A percentile compares a stretch with the other conserved stretches of the same genome.
These are phyloP conservation scores for Colletotrichum viniferum DNA, from an alignment of 2,329 filamentous ascomycete genomes.

Conservation along the genomic window DNA sequence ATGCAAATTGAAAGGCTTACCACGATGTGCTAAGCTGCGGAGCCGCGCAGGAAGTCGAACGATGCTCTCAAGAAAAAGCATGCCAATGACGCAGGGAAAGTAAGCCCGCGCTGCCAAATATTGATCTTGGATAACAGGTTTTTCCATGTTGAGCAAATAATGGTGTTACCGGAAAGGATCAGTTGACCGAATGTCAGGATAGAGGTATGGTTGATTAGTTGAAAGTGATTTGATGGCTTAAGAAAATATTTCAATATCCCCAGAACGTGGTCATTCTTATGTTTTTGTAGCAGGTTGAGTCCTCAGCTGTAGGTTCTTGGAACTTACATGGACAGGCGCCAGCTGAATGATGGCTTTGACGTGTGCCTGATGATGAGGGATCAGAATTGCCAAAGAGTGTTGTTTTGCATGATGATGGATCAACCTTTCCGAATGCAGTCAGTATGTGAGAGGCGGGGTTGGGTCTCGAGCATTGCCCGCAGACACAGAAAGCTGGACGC, in stretches of 20 bases:
- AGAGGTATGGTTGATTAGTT: too few species aligned
- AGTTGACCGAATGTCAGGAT: too few species aligned
- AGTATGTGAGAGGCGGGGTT: not conserved
- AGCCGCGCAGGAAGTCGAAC: not conserved
- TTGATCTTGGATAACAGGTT: not conserved
- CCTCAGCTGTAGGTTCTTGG: not conserved
- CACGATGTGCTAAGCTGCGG: not conserved
- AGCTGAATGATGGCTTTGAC: not conserved
- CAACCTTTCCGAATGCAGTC: not conserved
- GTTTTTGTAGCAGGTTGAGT: not conserved
- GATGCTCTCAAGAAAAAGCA: not conserved
- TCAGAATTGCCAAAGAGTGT: not conserved
- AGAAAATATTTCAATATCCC: not conserved
- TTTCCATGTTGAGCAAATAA: not conserved
- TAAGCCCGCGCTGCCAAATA: not conserved
- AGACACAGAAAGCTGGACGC: not conserved
- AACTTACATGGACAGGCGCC: not conserved
- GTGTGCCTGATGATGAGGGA: not conserved
- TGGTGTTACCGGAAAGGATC: not conserved
- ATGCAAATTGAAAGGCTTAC: not conserved
- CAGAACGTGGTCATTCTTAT: not conserved
- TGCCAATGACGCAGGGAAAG: not conserved
- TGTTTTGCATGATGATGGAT: not conserved
- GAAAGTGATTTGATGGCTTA: not conserved
- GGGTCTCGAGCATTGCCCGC: not conserved